Conservation (phyloP, 208 protist genomes). For the Acanthamoeba healyi region DNA sequence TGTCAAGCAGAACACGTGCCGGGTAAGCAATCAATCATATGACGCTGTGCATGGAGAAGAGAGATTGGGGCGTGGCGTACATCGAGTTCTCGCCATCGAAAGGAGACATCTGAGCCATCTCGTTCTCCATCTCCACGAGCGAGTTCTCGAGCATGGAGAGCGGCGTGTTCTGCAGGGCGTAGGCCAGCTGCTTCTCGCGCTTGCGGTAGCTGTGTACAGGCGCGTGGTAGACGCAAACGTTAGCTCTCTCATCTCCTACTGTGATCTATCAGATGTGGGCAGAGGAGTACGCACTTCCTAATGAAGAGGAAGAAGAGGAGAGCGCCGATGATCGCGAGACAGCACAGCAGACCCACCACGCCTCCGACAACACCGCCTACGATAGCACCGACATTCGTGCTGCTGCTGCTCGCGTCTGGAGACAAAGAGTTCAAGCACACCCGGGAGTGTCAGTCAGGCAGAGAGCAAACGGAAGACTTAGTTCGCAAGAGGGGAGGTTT, state of each 20-base stretch:
- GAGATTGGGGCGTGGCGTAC: not conserved
- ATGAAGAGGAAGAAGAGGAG: slow-evolving; percentile 11
- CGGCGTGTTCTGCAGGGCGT: slow-evolving; percentile 17
- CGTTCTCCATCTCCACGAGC: not conserved
- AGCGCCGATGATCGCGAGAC: not conserved
- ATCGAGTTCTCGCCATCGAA: slow-evolving; percentile 1
- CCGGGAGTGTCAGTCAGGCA: too few relatives aligned
- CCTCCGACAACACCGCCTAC: not conserved
- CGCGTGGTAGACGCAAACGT: too few relatives aligned
- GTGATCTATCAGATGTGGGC: too few relatives aligned
- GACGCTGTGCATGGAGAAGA: too few relatives aligned
- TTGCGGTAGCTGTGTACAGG: slow-evolving; percentile 30
- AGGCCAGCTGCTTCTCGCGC: not conserved
- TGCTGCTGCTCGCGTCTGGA: too few relatives aligned
- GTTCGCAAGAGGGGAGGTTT: too few relatives aligned
- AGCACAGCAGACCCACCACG: not conserved
- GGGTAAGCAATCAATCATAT: too few relatives aligned
- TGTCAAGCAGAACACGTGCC: too few relatives aligned
- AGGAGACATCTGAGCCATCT: not conserved
- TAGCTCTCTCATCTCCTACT: too few relatives aligned
- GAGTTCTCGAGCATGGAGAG: not conserved
- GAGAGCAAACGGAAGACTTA: too few relatives aligned
- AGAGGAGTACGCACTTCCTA: not conserved
- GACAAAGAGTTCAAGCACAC: too few relatives aligned
- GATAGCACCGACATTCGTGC: not conserved